Evolutionary conservation across 805 yeast genomes (phyloP).

Genomic region (Lipomyces kockii): DNA sequence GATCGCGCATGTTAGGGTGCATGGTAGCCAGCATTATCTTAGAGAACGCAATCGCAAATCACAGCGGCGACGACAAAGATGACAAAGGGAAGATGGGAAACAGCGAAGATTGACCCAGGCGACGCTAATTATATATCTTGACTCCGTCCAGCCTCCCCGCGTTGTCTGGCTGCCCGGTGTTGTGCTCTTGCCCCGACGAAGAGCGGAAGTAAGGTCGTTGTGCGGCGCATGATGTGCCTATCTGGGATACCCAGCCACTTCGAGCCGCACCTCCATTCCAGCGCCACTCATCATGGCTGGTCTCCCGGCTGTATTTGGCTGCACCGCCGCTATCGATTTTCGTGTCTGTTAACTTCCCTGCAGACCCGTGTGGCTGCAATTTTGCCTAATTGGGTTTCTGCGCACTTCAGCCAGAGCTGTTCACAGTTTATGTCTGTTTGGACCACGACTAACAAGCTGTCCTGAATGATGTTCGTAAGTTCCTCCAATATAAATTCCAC

Average conservation of each 20-base stretch:
- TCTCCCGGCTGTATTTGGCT: background rate
- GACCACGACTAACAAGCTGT: too few species aligned
- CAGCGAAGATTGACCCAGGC: background rate
- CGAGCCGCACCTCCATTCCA: background rate
- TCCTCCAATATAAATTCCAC: too few species aligned
- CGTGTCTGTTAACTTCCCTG: background rate
- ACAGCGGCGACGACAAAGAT: background rate
- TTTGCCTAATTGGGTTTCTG: too few species aligned
- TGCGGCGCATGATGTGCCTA: background rate
- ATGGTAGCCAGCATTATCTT: background rate
- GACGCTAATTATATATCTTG: background rate
- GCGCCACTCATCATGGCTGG: background rate
- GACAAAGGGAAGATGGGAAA: background rate
- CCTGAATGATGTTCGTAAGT: too few species aligned
- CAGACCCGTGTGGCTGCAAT: too few species aligned
- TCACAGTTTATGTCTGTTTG: too few species aligned
- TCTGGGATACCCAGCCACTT: background rate
- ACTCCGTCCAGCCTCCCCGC: too few species aligned
- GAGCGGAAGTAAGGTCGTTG: background rate
- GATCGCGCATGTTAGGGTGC: background rate
- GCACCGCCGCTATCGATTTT: background rate
- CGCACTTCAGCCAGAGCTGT: too few species aligned
- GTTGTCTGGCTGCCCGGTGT: too few species aligned
- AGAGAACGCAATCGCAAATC: background rate
- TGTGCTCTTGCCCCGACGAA: too few species aligned